Evolutionary conservation across 306 rosid genomes (phyloP), one percentile per base, ranked within the genome.

Genomic region (Erythrophleum fordii): DNA sequence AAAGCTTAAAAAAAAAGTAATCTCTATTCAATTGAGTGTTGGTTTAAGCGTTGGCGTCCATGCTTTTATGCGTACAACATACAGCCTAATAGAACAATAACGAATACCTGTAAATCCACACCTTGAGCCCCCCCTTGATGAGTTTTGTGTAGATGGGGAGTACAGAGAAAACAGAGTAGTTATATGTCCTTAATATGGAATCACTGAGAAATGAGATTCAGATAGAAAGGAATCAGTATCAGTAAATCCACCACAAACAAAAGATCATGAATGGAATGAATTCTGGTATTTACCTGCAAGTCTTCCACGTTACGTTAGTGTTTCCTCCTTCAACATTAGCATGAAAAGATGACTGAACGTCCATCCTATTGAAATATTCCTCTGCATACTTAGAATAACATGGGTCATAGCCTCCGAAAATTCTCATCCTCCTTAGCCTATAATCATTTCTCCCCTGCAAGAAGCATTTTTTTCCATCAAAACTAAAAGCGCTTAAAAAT

Each of bases 101-200:
- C 25, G 9, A 14, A 60, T 76, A 88, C 92, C 92, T 88, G 80
- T 86, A 88, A 73, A 88, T 62, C 92, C 92, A 88, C 52, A 88
- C 86, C 78, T 88, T 84, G 64, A 88, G 88, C 2, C 85, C 90
- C 55, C 90, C 87, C 80, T 84, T 84, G 66, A 74, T 73, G 85
- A 88, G 92, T 86, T 88, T 88, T 75, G 92, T 80, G 81, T 88
- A 86, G 59, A 82, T 71, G 31, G 92, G 90, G 5, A 88, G 88
- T 66, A 82, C 69, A 11, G 92, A 86, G 31, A 86, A 88, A 44
- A 88, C 88, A 55, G 88, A 68, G 73, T 69, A 64, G 71, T 86
- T 88, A 75, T 88, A 88, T 34, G 82, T 37, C 77, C 59, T 18
- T 64, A 84, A 53, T 51, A 88, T 82, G 85, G 82, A 69, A 39